phyloP scores from a whole-genome alignment of 2,329 filamentous ascomycete genomes.

The Diaporthe sp. region DNA sequence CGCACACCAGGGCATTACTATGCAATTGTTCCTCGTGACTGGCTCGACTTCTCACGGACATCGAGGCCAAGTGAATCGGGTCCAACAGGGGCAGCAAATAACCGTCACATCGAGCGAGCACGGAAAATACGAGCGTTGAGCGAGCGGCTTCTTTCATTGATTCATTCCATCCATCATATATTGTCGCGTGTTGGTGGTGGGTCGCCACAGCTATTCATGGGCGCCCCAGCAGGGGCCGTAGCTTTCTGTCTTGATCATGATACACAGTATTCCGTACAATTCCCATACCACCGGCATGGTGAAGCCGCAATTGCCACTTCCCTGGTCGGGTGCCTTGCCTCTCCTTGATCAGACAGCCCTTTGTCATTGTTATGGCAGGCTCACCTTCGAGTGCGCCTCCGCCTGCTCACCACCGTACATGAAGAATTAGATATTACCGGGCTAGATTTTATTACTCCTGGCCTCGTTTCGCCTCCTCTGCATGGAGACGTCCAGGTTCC shows the following conservation, averaged over 20 bases:
- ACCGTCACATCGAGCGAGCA: background rate
- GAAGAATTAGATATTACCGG: slow-evolving; percentile 54
- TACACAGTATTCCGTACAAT: slow-evolving; percentile 31
- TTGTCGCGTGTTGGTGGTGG: slow-evolving; percentile 28
- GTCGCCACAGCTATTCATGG: slow-evolving; percentile 21
- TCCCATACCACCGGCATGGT: slow-evolving; percentile 28
- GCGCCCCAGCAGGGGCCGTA: slow-evolving; percentile 25
- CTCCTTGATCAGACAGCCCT: slow-evolving; percentile 15
- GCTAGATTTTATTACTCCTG: slow-evolving; percentile 42
- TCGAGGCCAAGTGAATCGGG: background rate
- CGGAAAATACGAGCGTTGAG: background rate
- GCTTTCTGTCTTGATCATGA: slow-evolving; percentile 24
- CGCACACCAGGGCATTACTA: background rate
- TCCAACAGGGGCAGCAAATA: background rate
- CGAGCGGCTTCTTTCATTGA: slow-evolving; percentile 30
- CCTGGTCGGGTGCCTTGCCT: background rate
- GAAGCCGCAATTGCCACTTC: slow-evolving; percentile 12
- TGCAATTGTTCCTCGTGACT: background rate
- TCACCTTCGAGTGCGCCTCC: slow-evolving; percentile 19
- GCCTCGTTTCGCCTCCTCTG: slow-evolving; percentile 25
- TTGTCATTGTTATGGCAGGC: slow-evolving; percentile 19
- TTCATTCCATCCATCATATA: slow-evolving; percentile 31
- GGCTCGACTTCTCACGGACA: background rate
- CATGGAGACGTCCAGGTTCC: slow-evolving; percentile 18
- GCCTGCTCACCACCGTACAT: slow-evolving; percentile 45